Base-by-base conservation (phyloP, 2,329 filamentous ascomycete species). In the Venturia oleaginea region DNA sequence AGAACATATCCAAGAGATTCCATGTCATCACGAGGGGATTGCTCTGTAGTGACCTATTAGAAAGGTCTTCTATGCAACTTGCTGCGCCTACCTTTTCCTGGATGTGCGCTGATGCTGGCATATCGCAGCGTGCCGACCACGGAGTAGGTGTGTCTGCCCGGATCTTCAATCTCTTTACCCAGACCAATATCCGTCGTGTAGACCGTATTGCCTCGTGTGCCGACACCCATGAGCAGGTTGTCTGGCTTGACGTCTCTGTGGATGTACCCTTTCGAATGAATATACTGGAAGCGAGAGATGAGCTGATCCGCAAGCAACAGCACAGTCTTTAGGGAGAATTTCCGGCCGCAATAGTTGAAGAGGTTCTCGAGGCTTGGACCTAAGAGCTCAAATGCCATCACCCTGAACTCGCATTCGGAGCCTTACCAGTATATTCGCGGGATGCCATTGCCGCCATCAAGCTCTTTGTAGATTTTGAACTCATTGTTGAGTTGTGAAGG, bases 331-430 rank as follows among this genome's bases (percentile, higher is more conserved):
- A 97, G 81, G 13, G 93, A 97, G 83, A 97, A 97, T 78, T 97
- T 97, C 78, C 94, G 90, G 86, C 97, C 97, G 86, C 94, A 99
- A 79, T 97, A 97, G 86, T 97, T 97, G 90, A 99, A 99, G 42
- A 99, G 85, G 76, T 99, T 94, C 80, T 97, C 94, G 78, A 99
- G 81, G 74, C 89, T 94, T 70, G 94, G 94, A 46, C 94, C 94
- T 65, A 99, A 89, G 34, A 99, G 87, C 74, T 99, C 94, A 69
- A 97, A 86, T 62, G 97, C 94, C 94, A 99, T 97, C 77, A 93
- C 94, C 80, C 97, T 97, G 86, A 97, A 97, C 81, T 97, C 94
- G 79, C 93, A 97, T 80, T 99, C 94, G 67, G 93, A 97, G 71
- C 94, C 94, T 78, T 97, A 97, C 94, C 94, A 99, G 79, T 93